Evolutionary conservation across 1,284 basidiomycete genomes (phyloP), one percentile per base, ranked within the genome.

Genomic region (Ganoderma lucidum): DNA sequence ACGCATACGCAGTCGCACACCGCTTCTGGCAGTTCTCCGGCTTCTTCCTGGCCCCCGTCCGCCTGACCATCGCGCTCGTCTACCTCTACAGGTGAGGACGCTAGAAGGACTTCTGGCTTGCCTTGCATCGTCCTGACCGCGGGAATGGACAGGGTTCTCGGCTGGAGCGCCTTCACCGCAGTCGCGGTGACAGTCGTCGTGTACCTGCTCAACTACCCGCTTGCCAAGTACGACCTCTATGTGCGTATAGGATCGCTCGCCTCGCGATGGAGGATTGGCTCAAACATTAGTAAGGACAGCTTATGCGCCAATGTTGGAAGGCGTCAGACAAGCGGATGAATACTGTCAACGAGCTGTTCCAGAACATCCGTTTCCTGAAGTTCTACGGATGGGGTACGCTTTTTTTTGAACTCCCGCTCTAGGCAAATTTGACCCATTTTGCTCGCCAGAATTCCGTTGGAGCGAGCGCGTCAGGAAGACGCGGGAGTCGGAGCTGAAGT

Each of bases 101-200:
- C 59, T 61, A 42, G 37, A 41, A 61, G 37, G 23, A 6, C 39
- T 41, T 41, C 37, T 37, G n/a, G 19, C 12, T 42, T 28, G n/a
- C 80, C 35, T 35, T 8, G 35, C 4, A 19, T 41, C 17, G 42
- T 35, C 32, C 62, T 51, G 28, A 63, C 30, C 37, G 44, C 51
- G 59, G 62, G 28, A 39, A 23, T 35, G 35, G 8, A 35, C 70
- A 94, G 93, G 63, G 83, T 96, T 37, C 85, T 96, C 51, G 95
- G 95, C 9, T 95, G 93, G 92, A 93, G 93, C 56, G 89, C 93
- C 0, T 84, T 96, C 39, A 89, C 91, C 15, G 93, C 93, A n/a
- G 89, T 95, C 3, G 83, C 86, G 17, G 88, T 95, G 37, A 86
- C 96, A 19, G 76, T 91, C 6, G 72, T 93, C 4, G 90, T 90